Base-by-base conservation (phyloP, 192 early-diverging fungal genomes). In the Jimgerdemannia lactiflua region DNA sequence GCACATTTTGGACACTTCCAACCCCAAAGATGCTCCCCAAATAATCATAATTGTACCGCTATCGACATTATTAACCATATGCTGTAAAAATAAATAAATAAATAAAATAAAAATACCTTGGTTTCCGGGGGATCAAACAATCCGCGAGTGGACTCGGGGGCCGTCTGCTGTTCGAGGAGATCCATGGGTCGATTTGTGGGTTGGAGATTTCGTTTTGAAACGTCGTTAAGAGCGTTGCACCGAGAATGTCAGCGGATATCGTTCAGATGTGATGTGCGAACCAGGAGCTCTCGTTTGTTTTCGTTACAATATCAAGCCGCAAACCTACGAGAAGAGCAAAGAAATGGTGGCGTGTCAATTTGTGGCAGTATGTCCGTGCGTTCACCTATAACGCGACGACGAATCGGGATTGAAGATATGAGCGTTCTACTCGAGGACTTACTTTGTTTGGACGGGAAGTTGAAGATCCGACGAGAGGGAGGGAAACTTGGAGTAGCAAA, bases 61-160 rank as follows among this genome's bases (percentile, higher is more conserved):
- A 29, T 29, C 29, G 29, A 29, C 29, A 29, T 29, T 14, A 59
- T 59, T 59, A 59, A 10, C 49, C 14, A 59, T 6, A 10, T 2
- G 6, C 8, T 59, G 8, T 10, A 59, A 59, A 14, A 59, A 59
- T 59, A 59, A 1, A 59, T 59, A 59, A 10, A 59, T 59, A 59
- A 10, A 59, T 59, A 0, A 10, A 6, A 59, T 59, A 10, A 59
- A 59, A 10, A 68, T 68, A 68, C 67, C 67, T 39, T 41, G 67
- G 67, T 67, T 44, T 75, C 74, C 43, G 80, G 80, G 43, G 70
- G 42, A 74, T 73, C 81, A 69, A 82, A 82, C 42, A 82, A 65
- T 3, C 81, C 81, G 44, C 77, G 71, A n/a, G 81, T 82, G 29
- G 81, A 82, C 64, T 82, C 81, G 40, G 81, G 81, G 19, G 81